Evolutionary conservation across 2,329 filamentous ascomycete genomes (phyloP).

Genomic region (Colletotrichum abscissum): DNA sequence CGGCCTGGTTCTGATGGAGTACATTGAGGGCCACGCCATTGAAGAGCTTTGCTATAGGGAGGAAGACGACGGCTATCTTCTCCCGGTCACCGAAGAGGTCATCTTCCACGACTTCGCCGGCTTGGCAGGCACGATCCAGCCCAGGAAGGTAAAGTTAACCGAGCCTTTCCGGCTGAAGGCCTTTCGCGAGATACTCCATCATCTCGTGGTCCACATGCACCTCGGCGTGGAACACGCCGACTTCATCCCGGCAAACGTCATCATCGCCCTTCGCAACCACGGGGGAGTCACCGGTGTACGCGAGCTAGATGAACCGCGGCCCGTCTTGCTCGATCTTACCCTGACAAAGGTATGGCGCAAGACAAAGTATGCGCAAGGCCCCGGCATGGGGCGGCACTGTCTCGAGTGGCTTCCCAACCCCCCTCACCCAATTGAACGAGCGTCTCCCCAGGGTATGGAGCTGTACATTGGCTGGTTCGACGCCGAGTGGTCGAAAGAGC

Average conservation of each 20-base stretch:
- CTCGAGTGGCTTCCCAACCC: neutral
- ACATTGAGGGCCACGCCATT: neutral
- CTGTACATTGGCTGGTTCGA: neutral
- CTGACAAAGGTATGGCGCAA: neutral
- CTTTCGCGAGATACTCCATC: neutral
- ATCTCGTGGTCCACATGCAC: neutral
- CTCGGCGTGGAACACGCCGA: neutral
- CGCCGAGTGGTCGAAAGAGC: neutral
- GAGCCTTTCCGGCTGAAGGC: neutral
- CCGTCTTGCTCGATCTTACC: neutral
- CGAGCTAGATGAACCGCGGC: neutral
- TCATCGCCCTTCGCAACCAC: no score
- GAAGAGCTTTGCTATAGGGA: neutral
- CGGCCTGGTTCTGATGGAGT: neutral
- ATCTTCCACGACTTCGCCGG: neutral
- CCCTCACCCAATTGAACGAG: neutral
- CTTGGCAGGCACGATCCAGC: no score
- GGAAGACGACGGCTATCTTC: neutral
- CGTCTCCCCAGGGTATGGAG: neutral
- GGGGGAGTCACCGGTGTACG: no score
- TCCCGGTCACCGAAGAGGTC: neutral
- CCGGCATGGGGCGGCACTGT: neutral
- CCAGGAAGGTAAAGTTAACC: neutral
- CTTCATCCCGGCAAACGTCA: no score
- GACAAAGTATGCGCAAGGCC: neutral